A percentile compares a stretch with the other conserved stretches of the same genome.
phyloP scores from a whole-genome alignment of 1,284 basidiomycete species.

The Apiotrichum siamense region DNA sequence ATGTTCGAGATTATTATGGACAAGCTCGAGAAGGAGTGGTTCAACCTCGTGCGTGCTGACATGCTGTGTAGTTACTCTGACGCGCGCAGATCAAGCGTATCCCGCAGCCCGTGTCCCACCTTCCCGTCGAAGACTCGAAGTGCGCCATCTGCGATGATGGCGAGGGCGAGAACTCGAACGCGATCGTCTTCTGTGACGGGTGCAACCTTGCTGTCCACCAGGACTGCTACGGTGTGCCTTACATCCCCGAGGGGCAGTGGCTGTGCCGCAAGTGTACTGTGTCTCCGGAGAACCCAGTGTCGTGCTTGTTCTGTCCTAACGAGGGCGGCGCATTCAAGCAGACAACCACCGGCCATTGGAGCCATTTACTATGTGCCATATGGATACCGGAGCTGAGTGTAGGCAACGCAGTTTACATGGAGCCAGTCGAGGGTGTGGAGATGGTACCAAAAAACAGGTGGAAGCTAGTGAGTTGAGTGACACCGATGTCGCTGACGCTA shows the following conservation, averaged over 20 bases:
- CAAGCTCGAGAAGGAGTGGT: conserved; percentile 98
- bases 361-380: conserved; percentile 92
- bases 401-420: conserved; percentile 96
- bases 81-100: conserved; percentile 74
- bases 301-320: conserved; percentile 88
- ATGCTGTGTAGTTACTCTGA: background rate
- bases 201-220: conserved; percentile 99
- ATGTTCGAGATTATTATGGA: conserved; percentile 96
- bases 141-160: conserved; percentile 98
- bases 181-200: conserved; percentile 98
- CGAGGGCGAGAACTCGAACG: conserved; percentile 97
- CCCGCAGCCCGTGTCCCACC: conserved; percentile 68
- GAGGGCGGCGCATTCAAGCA: conserved; percentile 99
- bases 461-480: conserved; percentile 66
- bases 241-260: conserved; percentile 99
- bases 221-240: conserved; percentile 98
- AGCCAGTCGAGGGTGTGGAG: conserved; percentile 88
- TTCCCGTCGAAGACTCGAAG: conserved; percentile 86
- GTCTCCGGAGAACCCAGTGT: conserved; percentile 80
- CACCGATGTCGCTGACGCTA: conserved; percentile 28
- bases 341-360: conserved; percentile 88
- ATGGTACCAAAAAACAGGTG: conserved; percentile 83
- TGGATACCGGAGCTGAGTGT: conserved; percentile 96
- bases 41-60: conserved; percentile 71
- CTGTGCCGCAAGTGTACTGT: conserved; percentile 97